Evolutionary conservation across 75 land plant species (phyloP).

Genomic region (Gnetum montanum): DNA sequence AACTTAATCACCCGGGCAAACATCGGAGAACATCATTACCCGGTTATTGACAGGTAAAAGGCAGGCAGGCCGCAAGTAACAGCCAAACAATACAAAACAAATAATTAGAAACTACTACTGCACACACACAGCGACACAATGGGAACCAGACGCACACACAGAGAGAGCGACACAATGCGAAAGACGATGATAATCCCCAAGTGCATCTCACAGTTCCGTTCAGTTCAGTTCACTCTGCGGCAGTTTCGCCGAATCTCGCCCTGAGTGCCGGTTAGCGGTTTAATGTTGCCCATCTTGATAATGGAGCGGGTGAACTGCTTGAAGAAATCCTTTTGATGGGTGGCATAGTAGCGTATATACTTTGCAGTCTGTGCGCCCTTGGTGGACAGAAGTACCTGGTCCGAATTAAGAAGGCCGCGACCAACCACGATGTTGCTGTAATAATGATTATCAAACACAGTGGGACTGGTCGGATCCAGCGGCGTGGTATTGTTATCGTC

Average conservation of each 20-base stretch:
- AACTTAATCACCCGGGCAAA: no score
- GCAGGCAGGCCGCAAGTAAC: no score
- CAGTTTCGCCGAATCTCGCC: constrained; percentile 10
- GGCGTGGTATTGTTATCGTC: constrained; percentile 51
- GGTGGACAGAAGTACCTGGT: constrained; percentile 39
- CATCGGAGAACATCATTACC: no score
- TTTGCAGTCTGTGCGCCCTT: constrained; percentile 15
- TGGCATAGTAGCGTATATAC: constrained; percentile 48
- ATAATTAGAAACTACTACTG: no score
- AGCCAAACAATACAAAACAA: no score
- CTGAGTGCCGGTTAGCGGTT: constrained; percentile 11
- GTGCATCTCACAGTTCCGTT: neutral
- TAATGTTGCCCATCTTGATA: constrained; percentile 19
- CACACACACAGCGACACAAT: no score
- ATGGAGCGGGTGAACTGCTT: constrained; percentile 7
- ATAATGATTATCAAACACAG: constrained; percentile 62
- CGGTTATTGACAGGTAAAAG: no score
- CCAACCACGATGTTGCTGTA: constrained; percentile 41
- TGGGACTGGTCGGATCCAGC: constrained; percentile 41
- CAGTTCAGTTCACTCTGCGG: constrained; percentile 6
- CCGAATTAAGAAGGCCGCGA: constrained; percentile 53
- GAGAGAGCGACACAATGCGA: no score
- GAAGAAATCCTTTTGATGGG: constrained; percentile 35
- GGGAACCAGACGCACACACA: no score
- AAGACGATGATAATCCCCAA: no score